Evolutionary conservation across 192 early-diverging fungal genomes (phyloP), one percentile per base, ranked within the genome.

Genomic region (Allomyces javanicus): DNA sequence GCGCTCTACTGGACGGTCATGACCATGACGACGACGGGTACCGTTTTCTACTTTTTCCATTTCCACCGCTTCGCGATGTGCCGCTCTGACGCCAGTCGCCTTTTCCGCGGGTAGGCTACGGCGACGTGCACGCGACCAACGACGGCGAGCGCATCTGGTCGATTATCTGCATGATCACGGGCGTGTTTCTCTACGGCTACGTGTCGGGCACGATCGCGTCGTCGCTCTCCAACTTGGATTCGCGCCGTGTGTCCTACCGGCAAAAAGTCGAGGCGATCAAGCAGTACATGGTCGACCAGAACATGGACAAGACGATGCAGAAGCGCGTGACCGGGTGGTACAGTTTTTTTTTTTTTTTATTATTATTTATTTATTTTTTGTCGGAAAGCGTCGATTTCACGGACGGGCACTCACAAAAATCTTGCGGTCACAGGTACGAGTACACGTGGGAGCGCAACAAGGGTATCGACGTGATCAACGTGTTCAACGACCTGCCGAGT

Each of bases 401-500:
- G n/a, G n/a, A n/a, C n/a, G n/a, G n/a, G n/a, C n/a, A n/a, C n/a
- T n/a, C n/a, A n/a, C n/a, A n/a, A n/a, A n/a, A n/a, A n/a, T n/a
- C n/a, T n/a, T n/a, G n/a, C n/a, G n/a, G n/a, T 9, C 33, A 77
- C 26, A 78, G 78, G 71, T 80, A 80, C 66, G 78, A 80, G 67
- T 80, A 80, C 65, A 75, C 78, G 62, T 80, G 78, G 78, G 78
- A 78, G 63, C 58, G 78, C 62, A 80, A 80, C 75, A 75, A 73
- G 63, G 78, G 78, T 63, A 78, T 80, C 27, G 78, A 78, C 62
- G 76, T 76, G 17, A 68, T 72, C 27, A 73, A 72, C 33, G 33
- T 80, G 62, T 80, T 80, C 67, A 76, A 67, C 62, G 78, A 80
- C 63, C 72, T 80, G 76, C 78, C 78, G 25, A 74, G 62, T 24